These are phyloP conservation scores for Acanthamoeba royreba DNA, from an alignment of 208 protist species.

Conservation along the genomic window DNA sequence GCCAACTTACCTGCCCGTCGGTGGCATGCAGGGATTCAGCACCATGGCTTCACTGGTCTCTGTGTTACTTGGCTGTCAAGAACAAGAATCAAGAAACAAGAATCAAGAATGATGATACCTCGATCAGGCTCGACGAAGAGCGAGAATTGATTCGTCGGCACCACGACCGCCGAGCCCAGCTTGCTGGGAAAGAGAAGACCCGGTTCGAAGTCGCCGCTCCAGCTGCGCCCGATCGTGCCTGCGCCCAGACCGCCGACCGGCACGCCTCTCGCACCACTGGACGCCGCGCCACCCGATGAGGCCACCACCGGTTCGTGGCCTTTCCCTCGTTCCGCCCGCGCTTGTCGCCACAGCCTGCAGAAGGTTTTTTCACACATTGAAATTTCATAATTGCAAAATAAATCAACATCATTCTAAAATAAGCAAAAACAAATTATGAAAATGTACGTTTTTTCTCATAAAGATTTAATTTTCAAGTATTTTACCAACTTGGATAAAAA, in stretches of 20 bases:
- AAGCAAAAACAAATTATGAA: no score
- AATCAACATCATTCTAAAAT: not conserved
- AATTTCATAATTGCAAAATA: not conserved
- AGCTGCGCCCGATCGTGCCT: slow-evolving; percentile 50
- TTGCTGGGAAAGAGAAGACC: not conserved
- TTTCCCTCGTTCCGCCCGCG: not conserved
- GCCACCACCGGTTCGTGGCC: slow-evolving; percentile 1
- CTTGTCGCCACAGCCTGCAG: slow-evolving; percentile 45
- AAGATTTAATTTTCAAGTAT: no score
- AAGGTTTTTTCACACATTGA: not conserved
- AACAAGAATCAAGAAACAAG: not conserved
- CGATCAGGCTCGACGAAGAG: not conserved
- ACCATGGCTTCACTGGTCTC: not conserved
- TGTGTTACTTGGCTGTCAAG: not conserved
- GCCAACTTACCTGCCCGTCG: not conserved
- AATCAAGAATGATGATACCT: not conserved
- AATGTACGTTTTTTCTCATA: no score
- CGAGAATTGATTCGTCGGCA: slow-evolving; percentile 55
- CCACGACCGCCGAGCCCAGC: not conserved
- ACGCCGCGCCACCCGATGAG: not conserved
- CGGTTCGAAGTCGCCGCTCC: slow-evolving; percentile 54
- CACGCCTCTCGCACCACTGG: not conserved
- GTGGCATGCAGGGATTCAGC: slow-evolving; percentile 15
- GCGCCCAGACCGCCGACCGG: slow-evolving; percentile 42
- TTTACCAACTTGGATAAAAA: not conserved